A percentile compares a stretch with the other conserved stretches of the same genome.
These are phyloP conservation scores for Amaranthus hypochondriacus DNA, from an alignment of 148 eudicot species.

Conservation along the genomic window DNA sequence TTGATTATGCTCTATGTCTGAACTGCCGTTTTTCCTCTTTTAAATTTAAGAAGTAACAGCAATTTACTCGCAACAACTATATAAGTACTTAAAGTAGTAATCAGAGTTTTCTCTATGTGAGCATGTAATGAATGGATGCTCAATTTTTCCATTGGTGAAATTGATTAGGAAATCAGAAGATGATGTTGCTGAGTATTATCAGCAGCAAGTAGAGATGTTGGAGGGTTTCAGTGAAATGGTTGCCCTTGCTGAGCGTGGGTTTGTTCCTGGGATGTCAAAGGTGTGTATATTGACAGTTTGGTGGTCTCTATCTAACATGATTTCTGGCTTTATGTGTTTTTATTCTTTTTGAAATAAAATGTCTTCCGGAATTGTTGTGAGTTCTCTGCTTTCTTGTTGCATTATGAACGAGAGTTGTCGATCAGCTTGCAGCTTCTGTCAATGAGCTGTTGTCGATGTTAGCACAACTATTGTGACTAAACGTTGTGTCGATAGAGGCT, in stretches of 20 bases:
- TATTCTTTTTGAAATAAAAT: not conserved
- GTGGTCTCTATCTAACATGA: not conserved
- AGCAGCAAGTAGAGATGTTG: conserved; percentile 73
- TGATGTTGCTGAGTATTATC: conserved; percentile 74
- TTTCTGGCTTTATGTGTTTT: not conserved
- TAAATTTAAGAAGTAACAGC: too few species aligned
- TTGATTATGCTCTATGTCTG: too few species aligned
- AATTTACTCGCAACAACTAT: too few species aligned
- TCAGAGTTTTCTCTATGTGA: too few species aligned
- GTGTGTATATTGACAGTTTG: conserved; percentile 22
- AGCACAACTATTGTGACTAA: too few species aligned
- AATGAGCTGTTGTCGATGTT: too few species aligned
- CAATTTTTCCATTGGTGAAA: too few species aligned
- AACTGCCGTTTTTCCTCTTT: too few species aligned
- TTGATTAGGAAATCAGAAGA: conserved; percentile 41
- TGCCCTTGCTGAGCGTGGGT: conserved; percentile 76
- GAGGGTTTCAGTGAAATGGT: conserved; percentile 91
- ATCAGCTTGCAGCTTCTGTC: too few species aligned
- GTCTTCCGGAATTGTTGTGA: conserved; percentile 8
- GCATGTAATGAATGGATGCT: too few species aligned
- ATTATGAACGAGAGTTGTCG: conserved; percentile 55
- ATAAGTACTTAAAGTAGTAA: too few species aligned
- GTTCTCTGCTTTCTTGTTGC: conserved; percentile 18
- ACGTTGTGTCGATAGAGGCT: too few species aligned
- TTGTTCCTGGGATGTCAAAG: conserved; percentile 70